Evolutionary conservation across 768 basidiomycete species (phyloP), one percentile per base, ranked within the genome.

Genomic region (Leccinum rimulosum): DNA sequence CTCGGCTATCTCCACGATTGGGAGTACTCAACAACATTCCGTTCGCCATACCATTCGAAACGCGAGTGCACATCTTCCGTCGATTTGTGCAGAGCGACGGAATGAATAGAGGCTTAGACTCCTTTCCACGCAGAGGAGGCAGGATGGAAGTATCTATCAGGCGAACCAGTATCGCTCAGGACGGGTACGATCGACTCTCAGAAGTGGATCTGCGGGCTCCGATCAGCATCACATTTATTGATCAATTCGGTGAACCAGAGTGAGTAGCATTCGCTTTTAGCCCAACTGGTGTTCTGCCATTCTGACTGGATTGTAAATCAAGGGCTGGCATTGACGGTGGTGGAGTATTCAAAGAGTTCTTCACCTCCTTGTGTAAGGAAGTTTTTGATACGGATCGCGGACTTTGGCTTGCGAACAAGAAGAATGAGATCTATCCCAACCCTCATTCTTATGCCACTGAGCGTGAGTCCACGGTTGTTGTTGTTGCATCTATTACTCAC

Each of bases 321-420:
- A 91, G 90, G 71, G 86, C 88, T 17, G 96, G 95, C 0, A 96
- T 98, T 33, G 96, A 98, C 63, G 95, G 96, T 2, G 95, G 97
- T 3, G 97, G 97, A 0, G 87, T 98, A 5, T 98, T 97, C 80
- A 99, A 98, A 71, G 97, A 98, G 72, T 97, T 98, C 65, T 84
- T 98, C 67, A 99, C 95, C 2, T 92, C 89, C 14, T 73, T 99
- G 17, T 88, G 87, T 58, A 94, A 90, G 68, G 96, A 98, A 70
- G 96, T 91, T 0, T 98, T 99, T 61, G 94, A 99, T 67, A 89
- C 91, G 2, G 86, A 98, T 68, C 86, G 94, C 5, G 97, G 97
- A 10, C 76, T 99, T 5, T 99, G 97, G 97, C 78, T 96, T 28
- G 86, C 84, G 28, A 99, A 88, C 58, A 84, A 85, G 73, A 90